A percentile compares a stretch with the other conserved stretches of the same genome.
Evolutionary conservation across 257 asterid genomes (phyloP).

Genomic region (Ilex aquifolium): DNA sequence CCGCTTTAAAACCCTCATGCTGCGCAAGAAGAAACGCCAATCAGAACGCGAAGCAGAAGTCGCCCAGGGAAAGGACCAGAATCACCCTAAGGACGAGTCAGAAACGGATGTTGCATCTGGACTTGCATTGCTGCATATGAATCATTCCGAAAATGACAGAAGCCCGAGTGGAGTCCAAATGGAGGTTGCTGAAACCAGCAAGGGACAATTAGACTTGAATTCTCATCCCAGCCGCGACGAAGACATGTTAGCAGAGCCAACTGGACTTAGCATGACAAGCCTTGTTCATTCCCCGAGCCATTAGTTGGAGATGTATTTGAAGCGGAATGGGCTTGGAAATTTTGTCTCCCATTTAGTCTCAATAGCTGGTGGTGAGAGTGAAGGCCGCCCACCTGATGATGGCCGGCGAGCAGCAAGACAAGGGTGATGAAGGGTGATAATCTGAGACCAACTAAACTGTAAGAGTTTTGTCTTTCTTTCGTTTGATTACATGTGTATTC

Average conservation of each 20-base stretch:
- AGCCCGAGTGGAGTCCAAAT: conserved; percentile 14
- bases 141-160: conserved; percentile 21
- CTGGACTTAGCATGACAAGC: conserved; percentile 44
- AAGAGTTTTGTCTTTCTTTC: conserved; percentile 1
- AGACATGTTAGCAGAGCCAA: conserved; percentile 47
- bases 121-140: conserved; percentile 37
- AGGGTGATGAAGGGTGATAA: conserved; percentile 11
- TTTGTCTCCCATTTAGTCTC: conserved; percentile 9
- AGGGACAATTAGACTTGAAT: conserved; percentile 69
- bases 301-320: conserved; percentile 32
- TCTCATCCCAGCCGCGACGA: conserved; percentile 70
- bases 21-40: conserved; percentile 74
- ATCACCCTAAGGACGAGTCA: conserved; percentile 7
- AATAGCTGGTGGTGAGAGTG: conserved; percentile 11
- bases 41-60: conserved; percentile 74
- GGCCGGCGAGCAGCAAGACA: conserved; percentile 15
- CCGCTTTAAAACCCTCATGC: conserved; percentile 87
- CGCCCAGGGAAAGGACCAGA: conserved; percentile 37
- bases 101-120: conserved; percentile 47
- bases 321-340: conserved; percentile 23
- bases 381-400: conserved; percentile 7
- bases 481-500: neutral
- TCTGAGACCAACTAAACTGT: neutral
- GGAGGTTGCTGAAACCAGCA: conserved; percentile 34
- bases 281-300: conserved; percentile 34